Percentiles rank a stretch among this genome's conserved stretches.
phyloP scores from a whole-genome alignment of 1,284 basidiomycete species.

The Mrakiaceae sp. region DNA sequence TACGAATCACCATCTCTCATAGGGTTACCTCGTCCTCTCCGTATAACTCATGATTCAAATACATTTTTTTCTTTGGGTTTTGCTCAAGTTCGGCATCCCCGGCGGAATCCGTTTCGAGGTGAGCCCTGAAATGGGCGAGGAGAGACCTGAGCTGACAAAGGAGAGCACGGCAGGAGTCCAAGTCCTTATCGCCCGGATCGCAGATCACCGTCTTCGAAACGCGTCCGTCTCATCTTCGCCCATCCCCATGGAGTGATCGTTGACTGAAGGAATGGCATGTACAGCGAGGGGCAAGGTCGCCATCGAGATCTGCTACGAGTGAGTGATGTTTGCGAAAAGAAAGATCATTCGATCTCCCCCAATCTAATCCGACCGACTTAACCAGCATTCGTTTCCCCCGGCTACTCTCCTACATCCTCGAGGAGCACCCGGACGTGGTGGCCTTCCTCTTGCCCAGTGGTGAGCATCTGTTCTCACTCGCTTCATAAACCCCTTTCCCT shows the following conservation, averaged over 20 bases:
- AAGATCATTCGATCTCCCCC: neutral
- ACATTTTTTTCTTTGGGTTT: no score
- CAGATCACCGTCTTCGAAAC: constrained; percentile 36
- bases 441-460: constrained; percentile 19
- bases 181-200: constrained; percentile 35
- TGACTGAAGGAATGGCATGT: no score
- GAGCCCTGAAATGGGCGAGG: neutral
- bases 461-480: no score
- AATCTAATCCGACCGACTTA: neutral
- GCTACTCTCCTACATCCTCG: constrained; percentile 12
- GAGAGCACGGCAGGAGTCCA: constrained; percentile 37
- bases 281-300: constrained; percentile 69
- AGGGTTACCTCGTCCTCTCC: no score
- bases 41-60: no score
- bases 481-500: neutral
- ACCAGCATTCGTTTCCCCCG: constrained; percentile 35
- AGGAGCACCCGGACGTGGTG: constrained; percentile 22
- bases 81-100: constrained; percentile 39
- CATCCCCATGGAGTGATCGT: neutral
- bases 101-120: constrained; percentile 40
- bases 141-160: constrained; percentile 19
- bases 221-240: constrained; percentile 21
- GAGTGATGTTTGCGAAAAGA: no score
- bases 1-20: no score
- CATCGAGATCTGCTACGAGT: constrained; percentile 86